Conservation (phyloP, 2,329 filamentous ascomycete genomes). For the Penicillium sp. region DNA sequence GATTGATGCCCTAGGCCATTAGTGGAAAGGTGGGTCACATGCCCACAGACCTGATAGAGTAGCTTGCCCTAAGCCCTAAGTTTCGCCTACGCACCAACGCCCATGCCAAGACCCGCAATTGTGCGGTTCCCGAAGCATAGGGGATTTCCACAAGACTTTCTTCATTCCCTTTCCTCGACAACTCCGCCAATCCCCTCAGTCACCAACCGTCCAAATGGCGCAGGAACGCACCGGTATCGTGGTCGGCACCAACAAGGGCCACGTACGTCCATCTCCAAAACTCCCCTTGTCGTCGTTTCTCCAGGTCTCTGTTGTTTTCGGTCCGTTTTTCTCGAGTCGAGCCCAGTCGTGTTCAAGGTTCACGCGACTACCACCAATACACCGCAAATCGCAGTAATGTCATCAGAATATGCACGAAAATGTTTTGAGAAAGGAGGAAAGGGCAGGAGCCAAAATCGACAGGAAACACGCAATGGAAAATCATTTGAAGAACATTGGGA, state of each 20-base stretch:
- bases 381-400: background rate
- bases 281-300: conserved; percentile 14
- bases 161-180: conserved; percentile 38
- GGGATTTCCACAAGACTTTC: conserved; percentile 30
- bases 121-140: conserved; percentile 33
- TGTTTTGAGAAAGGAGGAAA: background rate
- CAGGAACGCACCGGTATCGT: conserved; percentile 59
- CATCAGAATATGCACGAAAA: background rate
- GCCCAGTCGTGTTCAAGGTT: conserved; percentile 18
- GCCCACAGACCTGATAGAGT: conserved; percentile 26
- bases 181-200: conserved; percentile 42
- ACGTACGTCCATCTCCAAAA: conserved; percentile 58
- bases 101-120: conserved; percentile 39
- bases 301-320: conserved; percentile 21
- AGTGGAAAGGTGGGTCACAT: background rate
- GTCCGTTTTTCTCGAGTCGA: conserved; percentile 26
- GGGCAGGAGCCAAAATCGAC: background rate
- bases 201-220: conserved; percentile 52
- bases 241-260: conserved; percentile 67
- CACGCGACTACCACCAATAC: background rate
- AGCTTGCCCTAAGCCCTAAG: conserved; percentile 45
- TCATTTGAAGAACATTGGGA: background rate
- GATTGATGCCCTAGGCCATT: conserved; percentile 2
- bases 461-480: background rate
- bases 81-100: conserved; percentile 43